Conservation (phyloP, 495 filamentous ascomycete species). For the Talaromyces thailandensis region DNA sequence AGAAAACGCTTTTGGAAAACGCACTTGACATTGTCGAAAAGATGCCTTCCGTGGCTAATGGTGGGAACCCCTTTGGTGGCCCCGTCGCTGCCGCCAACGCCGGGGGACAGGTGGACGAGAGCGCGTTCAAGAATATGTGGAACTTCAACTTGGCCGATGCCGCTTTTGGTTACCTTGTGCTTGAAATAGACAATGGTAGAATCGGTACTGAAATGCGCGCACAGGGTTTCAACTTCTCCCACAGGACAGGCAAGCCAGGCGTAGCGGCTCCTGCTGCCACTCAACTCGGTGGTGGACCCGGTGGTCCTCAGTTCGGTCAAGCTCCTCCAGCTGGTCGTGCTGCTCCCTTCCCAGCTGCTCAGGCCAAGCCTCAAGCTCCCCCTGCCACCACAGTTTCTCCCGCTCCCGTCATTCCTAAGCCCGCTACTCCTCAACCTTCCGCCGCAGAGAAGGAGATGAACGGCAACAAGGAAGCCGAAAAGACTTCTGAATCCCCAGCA, state of each 20-base stretch:
- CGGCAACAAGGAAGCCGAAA: constrained; percentile 27
- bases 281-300: constrained; percentile 21
- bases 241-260: constrained; percentile 53
- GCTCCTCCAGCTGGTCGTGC: constrained; percentile 20
- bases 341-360: constrained; percentile 24
- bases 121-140: constrained; percentile 99
- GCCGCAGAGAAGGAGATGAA: constrained; percentile 36
- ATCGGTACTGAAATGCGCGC: constrained; percentile 98
- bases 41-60: constrained; percentile 91
- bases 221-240: constrained; percentile 98
- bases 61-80: constrained; percentile 93
- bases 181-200: constrained; percentile 87
- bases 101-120: constrained; percentile 91
- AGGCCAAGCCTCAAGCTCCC: constrained; percentile 19
- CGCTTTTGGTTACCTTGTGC: constrained; percentile 89
- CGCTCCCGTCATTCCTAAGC: constrained; percentile 40
- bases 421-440: constrained; percentile 43
- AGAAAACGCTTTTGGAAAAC: constrained; percentile 82
- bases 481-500: constrained; percentile 27
- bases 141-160: constrained; percentile 99
- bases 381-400: constrained; percentile 35
- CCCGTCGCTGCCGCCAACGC: constrained; percentile 60
- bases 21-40: constrained; percentile 85
- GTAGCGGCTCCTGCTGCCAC: constrained; percentile 27
- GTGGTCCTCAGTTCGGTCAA: constrained; percentile 39